Base-by-base conservation (phyloP, 768 basidiomycete genomes). In the Lentinula lateritia region DNA sequence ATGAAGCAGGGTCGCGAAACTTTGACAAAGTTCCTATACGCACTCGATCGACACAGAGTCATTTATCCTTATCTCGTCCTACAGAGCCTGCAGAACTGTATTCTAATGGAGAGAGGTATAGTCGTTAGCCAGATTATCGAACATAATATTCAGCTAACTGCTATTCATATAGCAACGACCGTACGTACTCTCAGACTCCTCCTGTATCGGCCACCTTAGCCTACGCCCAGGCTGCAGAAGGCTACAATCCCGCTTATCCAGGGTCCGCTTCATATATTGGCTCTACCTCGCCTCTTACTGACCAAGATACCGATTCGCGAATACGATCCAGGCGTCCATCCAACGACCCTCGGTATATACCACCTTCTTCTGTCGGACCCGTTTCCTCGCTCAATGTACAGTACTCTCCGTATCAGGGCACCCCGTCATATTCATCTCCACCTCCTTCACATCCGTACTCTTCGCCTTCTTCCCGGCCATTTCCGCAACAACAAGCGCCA, bases 221-320 rank as follows among this genome's bases (percentile, higher is more conserved):
- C 43, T 36, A 18, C n/a, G 58, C 58, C 28, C 58, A 59, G 42
- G 58, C 58, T 48, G 45, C 58, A 18, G 58, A 59, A 45, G 46
- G 43, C 23, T 45, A 48, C 20, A n/a, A n/a, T 41, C n/a, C 46
- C 12, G 28, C 39, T 8, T 59, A 59, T 46, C n/a, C 58, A 1
- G 16, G 10, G 9, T 18, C 58, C 12, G 18, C 23, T 43, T 34
- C 58, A 28, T 59, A 59, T 38, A 10, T 32, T 50, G 28, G 20
- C 5, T 46, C 45, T 5, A 18, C 58, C 12, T 43, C 55, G 41
- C 23, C 48, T n/a, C 10, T 45, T 7, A 28, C 23, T 34, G 46
- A 59, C 15, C 32, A 18, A 23, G 58, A 59, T 4, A 16, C 28
- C 10, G 32, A 50, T 39, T n/a, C 38, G 6, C 43, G 58, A 12